Evolutionary conservation across 441 rosid species (phyloP).

Genomic region (Raphanus hybrid): DNA sequence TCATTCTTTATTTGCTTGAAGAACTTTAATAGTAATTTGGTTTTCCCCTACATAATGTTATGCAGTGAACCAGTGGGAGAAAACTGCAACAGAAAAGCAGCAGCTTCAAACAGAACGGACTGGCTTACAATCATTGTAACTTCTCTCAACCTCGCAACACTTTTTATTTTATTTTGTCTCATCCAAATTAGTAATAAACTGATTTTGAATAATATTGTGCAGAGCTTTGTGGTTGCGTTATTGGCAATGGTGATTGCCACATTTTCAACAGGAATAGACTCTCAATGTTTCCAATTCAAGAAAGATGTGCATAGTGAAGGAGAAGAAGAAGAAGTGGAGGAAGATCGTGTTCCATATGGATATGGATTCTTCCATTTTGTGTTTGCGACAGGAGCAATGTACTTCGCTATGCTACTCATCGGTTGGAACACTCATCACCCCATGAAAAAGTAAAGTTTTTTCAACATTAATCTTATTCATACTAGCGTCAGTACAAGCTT

Average conservation of each 20-base stretch:
- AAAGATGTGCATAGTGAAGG: conserved; percentile 46
- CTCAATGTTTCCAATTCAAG: conserved; percentile 85
- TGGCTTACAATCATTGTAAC: conserved; percentile 96
- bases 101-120: conserved; percentile 81
- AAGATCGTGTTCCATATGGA: conserved; percentile 84
- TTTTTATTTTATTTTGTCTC: not conserved
- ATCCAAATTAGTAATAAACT: conserved; percentile 7
- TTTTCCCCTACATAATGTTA: conserved; percentile 5
- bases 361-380: conserved; percentile 99
- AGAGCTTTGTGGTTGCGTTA: conserved; percentile 90
- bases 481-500: not conserved
- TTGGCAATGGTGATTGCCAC: conserved; percentile 93
- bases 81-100: conserved; percentile 84
- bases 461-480: not conserved
- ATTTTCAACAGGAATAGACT: conserved; percentile 94
- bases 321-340: conserved; percentile 56
- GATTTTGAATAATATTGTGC: conserved; percentile 32
- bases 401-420: conserved; percentile 91
- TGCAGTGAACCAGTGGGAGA: conserved; percentile 95
- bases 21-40: not conserved
- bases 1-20: not conserved
- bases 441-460: conserved; percentile 63
- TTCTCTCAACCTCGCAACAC: conserved; percentile 2
- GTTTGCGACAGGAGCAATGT: conserved; percentile 98
- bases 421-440: conserved; percentile 95